These are phyloP conservation scores for Suhomyces tanzawaensis DNA, from an alignment of 805 yeast species.

Conservation along the genomic window DNA sequence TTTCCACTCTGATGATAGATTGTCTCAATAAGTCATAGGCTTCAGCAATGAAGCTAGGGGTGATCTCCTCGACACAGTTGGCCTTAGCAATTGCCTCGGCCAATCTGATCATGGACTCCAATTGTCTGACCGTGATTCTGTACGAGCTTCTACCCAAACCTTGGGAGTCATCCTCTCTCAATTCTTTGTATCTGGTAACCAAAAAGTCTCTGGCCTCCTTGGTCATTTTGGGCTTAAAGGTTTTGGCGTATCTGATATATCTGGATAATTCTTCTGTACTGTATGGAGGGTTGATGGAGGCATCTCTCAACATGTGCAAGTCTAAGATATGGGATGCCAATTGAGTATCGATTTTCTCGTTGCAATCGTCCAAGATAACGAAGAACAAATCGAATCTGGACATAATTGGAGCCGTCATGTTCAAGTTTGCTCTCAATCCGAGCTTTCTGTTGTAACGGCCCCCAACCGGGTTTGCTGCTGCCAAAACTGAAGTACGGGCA, in stretches of 20 bases:
- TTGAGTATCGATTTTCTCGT: conserved; percentile 84
- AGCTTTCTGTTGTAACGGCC: conserved; percentile 90
- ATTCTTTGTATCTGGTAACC: conserved; percentile 77
- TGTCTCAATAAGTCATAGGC: conserved; percentile 88
- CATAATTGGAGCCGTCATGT: conserved; percentile 98
- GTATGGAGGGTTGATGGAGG: conserved; percentile 85
- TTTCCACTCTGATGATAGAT: conserved; percentile 89
- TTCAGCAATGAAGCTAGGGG: conserved; percentile 84
- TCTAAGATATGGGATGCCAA: conserved; percentile 91
- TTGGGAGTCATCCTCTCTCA: conserved; percentile 87
- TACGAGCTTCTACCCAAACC: conserved; percentile 83
- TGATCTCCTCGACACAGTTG: conserved; percentile 85
- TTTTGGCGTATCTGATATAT: conserved; percentile 87
- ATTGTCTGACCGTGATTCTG: conserved; percentile 94
- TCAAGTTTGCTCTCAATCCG: conserved; percentile 79
- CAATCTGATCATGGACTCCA: conserved; percentile 89
- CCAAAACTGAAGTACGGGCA: conserved; percentile 93
- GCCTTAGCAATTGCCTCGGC: conserved; percentile 97
- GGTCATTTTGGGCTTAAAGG: conserved; percentile 87
- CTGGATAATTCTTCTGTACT: conserved; percentile 84
- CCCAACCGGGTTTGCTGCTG: conserved; percentile 99
- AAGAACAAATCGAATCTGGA: conserved; percentile 95
- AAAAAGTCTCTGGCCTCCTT: conserved; percentile 74
- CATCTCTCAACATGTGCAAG: conserved; percentile 86
- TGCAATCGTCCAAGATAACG: conserved; percentile 92